Evolutionary conservation across 2,329 filamentous ascomycete species (phyloP), one percentile per base, ranked within the genome.

Genomic region (Elsinoe necatrix): DNA sequence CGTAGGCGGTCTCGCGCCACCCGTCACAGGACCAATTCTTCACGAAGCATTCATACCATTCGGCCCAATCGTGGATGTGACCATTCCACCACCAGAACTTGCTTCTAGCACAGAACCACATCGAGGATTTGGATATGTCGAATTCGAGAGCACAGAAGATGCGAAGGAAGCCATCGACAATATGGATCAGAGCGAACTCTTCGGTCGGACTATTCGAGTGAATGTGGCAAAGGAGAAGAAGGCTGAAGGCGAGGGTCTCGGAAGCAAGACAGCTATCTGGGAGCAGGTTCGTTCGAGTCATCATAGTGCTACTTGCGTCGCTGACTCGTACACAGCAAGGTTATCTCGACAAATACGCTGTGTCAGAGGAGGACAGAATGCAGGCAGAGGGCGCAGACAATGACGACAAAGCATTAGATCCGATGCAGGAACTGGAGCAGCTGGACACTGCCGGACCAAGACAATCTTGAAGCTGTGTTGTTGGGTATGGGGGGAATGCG

Each of bases 161-260:
- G 92, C 91, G 25, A 85, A 85, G 66, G 92, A 97, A 72, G 93
- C 93, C 52, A 95, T 98, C 70, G 90, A 97, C 77, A 98, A 98
- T 69, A 97, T 98, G 92, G 89, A 98, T 69, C 90, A 95, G 70
- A 87, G 91, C 59, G 92, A 97, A 73, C 81, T 98, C 45, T 97
- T 92, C 69, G 95, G 93, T 9, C 83, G 89, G 59, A 85, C 93
- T 12, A 86, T 98, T 69, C 95, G 91, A 70, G 92, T 97, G 54
- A 91, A 89, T 43, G 81, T 86, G 56, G 95, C 95, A 42, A 98
- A 95, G 72, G 83, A 89, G 29, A 89, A 93, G 61, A 96, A 95
- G 77, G 89, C 89, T 64, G 81, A 83, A 51, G 87, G 87, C 55
- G 89, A 95, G 69, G 90, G 91, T 0, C 71, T 98, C 43, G 91